Evolutionary conservation across 139 green algal genomes (phyloP).

Genomic region (Coelastrella sp.): DNA sequence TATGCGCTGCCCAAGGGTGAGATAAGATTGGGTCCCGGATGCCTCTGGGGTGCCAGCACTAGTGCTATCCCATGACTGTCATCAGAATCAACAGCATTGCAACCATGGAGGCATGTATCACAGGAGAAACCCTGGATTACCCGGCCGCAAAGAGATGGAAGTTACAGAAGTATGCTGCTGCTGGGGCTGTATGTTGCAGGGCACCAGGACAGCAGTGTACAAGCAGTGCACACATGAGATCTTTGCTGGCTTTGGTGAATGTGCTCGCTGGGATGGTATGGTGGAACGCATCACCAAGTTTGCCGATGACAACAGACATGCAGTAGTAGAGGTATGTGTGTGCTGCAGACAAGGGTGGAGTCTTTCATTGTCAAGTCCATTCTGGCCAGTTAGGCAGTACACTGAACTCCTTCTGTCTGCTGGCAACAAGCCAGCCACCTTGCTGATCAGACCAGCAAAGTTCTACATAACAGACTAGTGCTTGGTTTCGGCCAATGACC

Average conservation of each 20-base stretch:
- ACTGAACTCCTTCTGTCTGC: too few relatives aligned
- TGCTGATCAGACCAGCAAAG: too few relatives aligned
- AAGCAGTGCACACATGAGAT: conserved; percentile 74
- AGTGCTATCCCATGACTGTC: too few relatives aligned
- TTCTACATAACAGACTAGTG: too few relatives aligned
- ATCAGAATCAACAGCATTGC: background rate
- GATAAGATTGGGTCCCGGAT: background rate
- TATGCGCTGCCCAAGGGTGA: conserved; percentile 78
- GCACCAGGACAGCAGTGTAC: conserved; percentile 57
- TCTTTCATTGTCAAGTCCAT: too few relatives aligned
- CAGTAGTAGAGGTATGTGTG: conserved; percentile 50
- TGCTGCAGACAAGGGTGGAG: background rate
- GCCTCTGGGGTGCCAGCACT: background rate
- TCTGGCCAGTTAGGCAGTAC: too few relatives aligned
- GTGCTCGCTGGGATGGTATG: conserved; percentile 84
- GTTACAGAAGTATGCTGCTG: background rate
- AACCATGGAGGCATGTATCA: too few relatives aligned
- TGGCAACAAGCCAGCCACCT: too few relatives aligned
- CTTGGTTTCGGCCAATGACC: too few relatives aligned
- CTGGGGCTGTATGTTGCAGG: background rate
- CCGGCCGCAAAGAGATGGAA: too few relatives aligned
- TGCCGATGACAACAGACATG: conserved; percentile 67
- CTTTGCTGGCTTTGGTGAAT: conserved; percentile 86
- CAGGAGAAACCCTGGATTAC: too few relatives aligned
- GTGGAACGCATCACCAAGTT: conserved; percentile 77